Evolutionary conservation across 805 yeast species (phyloP), one percentile per base, ranked within the genome.

Genomic region (Grigorovia jiainica): DNA sequence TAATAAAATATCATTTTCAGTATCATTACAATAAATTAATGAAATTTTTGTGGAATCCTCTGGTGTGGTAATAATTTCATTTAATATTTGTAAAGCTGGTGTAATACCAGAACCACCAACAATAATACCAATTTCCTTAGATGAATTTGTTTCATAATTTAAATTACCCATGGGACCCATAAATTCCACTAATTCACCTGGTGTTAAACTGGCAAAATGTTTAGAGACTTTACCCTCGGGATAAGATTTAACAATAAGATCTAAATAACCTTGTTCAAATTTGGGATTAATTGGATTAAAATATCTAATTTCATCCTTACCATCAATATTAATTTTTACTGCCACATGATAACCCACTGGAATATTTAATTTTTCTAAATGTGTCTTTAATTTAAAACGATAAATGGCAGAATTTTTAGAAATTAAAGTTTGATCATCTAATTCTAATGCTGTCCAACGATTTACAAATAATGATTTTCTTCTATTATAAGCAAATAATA

Each of bases 81-180:
- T 78, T 40, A 84, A 68, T 13, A 89, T 82, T 64, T 87, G 95
- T 55, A 83, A 71, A 64, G 86, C 79, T 31, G 97, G 96, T 7
- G 96, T 86, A 48, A 89, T 81, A 40, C 97, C 95, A 0, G 90
- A 77, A 16, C 95, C 95, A 50, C 92, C 95, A 7, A 89, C 90
- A 51, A 84, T 69, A 65, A 84, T 70, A 16, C 79, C 78, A 43
- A 84, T 68, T 45, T 78, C 75, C 46, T 72, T 72, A 33, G 78
- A 80, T 66, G 76, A 72, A 55, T 81, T 81, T 11, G 66, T 51
- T n/a, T 48, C 53, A 57, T 80, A 81, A 27, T 75, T 60, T 61
- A 84, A 76, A 57, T 79, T 72, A 13, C 94, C 92, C 39, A 82
- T 82, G 15, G 92, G 87, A 1, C 95, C 95, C 59, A 78, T 75